Evolutionary conservation across 257 asterid genomes (phyloP).

Genomic region (Orobanche coerulescens): DNA sequence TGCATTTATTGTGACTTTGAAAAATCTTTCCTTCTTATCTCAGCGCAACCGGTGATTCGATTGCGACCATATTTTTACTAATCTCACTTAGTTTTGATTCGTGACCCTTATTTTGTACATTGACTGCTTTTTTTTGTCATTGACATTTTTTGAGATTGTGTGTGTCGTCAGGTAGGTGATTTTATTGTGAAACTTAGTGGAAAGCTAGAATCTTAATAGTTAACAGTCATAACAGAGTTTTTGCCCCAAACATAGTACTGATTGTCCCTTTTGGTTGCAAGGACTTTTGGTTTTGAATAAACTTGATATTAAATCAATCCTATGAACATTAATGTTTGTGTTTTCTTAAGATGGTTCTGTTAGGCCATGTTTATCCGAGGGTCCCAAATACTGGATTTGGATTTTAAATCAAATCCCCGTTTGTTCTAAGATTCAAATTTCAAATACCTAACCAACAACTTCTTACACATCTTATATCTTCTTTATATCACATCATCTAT

Average conservation of each 20-base stretch:
- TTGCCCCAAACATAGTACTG: not conserved
- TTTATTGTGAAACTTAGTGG: not conserved
- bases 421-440: too few relatives aligned
- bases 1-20: not conserved
- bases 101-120: not conserved
- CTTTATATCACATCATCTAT: too few relatives aligned
- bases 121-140: not conserved
- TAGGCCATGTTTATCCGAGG: not conserved
- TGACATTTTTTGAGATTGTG: not conserved
- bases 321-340: not conserved
- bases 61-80: not conserved
- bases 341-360: not conserved
- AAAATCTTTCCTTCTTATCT: not conserved
- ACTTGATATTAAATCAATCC: not conserved
- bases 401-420: too few relatives aligned
- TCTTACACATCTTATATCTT: too few relatives aligned
- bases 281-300: not conserved
- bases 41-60: not conserved
- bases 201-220: not conserved
- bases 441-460: too few relatives aligned
- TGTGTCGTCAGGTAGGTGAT: not conserved
- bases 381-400: too few relatives aligned
- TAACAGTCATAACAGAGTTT: not conserved
- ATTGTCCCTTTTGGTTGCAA: not conserved
- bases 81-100: not conserved